phyloP scores from a whole-genome alignment of 2,329 filamentous ascomycete species.

The Chaetomiaceae sp. region DNA sequence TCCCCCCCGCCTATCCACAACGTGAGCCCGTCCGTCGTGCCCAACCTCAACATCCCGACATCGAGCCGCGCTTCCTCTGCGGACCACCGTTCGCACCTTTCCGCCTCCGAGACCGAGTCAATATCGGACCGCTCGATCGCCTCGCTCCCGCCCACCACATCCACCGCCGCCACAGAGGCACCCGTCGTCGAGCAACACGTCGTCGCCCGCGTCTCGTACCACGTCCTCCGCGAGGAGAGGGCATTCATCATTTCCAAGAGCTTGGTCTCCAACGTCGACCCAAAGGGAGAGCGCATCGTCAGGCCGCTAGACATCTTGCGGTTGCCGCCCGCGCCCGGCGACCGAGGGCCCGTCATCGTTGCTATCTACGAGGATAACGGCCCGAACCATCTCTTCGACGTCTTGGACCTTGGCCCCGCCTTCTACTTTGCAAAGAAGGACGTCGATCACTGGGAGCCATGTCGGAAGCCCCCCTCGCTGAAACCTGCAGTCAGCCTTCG shows the following conservation, averaged over 20 bases:
- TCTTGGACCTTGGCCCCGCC: conserved; percentile 74
- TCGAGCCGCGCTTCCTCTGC: conserved; percentile 39
- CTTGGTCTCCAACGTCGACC: conserved; percentile 66
- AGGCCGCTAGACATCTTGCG: conserved; percentile 75
- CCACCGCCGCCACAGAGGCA: conserved; percentile 41
- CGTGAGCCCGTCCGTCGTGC: conserved; percentile 40
- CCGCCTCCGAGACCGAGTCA: conserved; percentile 36
- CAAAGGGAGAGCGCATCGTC: conserved; percentile 69
- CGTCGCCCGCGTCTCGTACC: conserved; percentile 76
- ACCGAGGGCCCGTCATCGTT: conserved; percentile 67
- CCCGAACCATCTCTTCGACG: conserved; percentile 62
- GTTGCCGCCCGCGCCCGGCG: conserved; percentile 61
- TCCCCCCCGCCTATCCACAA: conserved; percentile 33
- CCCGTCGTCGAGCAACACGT: conserved; percentile 60
- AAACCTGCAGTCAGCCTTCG: conserved; percentile 63
- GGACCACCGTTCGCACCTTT: conserved; percentile 34
- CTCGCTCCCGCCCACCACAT: conserved; percentile 28
- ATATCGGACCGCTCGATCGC: conserved; percentile 36
- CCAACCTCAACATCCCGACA: conserved; percentile 33
- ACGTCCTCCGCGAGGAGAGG: conserved; percentile 77
- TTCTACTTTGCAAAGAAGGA: conserved; percentile 56
- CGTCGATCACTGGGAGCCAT: conserved; percentile 46
- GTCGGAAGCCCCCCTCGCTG: conserved; percentile 43
- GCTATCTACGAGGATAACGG: conserved; percentile 79
- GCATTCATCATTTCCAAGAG: conserved; percentile 78